phyloP scores from a whole-genome alignment of 202 grass and related monocot species.

The Dendrocalamus latiflorus region DNA sequence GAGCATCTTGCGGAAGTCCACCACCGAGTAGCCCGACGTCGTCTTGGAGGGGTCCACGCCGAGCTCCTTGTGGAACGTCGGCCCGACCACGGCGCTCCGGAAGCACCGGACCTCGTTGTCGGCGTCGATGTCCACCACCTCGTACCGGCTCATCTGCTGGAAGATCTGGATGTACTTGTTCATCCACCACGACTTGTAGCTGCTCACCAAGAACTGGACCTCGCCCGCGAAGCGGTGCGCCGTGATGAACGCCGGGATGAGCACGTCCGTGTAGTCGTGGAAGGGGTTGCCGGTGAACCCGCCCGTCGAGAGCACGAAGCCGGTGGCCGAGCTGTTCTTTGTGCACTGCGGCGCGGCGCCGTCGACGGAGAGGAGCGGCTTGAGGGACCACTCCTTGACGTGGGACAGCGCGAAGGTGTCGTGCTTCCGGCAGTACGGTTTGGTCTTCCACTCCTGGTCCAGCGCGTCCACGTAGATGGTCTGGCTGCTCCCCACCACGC shows the following conservation, averaged over 20 bases:
- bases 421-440: too few relatives aligned
- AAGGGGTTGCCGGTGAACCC: conserved; percentile 88
- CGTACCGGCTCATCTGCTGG: conserved; percentile 64
- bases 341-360: conserved; percentile 60
- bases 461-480: too few relatives aligned
- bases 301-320: conserved; percentile 61
- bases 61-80: conserved; percentile 65
- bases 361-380: too few relatives aligned
- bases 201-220: conserved; percentile 73
- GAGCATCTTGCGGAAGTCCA: conserved; percentile 60
- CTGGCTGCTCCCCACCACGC: too few relatives aligned
- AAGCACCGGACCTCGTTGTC: conserved; percentile 69
- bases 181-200: conserved; percentile 76
- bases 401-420: too few relatives aligned
- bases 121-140: conserved; percentile 55
- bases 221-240: conserved; percentile 46
- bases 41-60: conserved; percentile 54
- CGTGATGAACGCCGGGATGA: conserved; percentile 80
- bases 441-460: too few relatives aligned
- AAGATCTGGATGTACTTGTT: conserved; percentile 60
- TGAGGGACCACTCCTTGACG: too few relatives aligned
- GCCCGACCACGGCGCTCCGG: conserved; percentile 39
- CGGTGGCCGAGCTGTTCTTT: conserved; percentile 50
- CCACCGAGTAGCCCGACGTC: conserved; percentile 16
- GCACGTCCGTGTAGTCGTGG: conserved; percentile 84